A percentile compares a stretch with the other conserved stretches of the same genome.
Conservation (phyloP, 495 filamentous ascomycete genomes). For the Opeltia flavorubescens region DNA sequence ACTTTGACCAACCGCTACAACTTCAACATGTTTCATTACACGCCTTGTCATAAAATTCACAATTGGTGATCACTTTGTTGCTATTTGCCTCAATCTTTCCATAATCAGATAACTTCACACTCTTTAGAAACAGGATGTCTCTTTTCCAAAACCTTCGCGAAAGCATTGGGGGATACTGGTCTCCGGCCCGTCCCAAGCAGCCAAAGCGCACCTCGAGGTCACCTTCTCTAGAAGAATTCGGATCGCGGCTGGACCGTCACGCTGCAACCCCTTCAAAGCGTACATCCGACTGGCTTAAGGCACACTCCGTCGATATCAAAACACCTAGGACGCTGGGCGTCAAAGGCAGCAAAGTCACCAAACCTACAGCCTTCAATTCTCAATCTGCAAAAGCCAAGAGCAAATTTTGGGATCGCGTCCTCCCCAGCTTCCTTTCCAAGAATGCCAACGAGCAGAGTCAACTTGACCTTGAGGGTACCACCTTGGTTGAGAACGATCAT, state of each 20-base stretch:
- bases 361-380: background rate
- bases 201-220: background rate
- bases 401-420: slow-evolving; percentile 5
- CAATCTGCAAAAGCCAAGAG: slow-evolving; percentile 4
- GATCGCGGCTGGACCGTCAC: slow-evolving; percentile 5
- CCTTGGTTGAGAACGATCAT: slow-evolving; percentile 3
- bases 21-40: background rate
- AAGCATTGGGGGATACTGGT: background rate
- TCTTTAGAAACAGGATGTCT: background rate
- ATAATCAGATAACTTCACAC: background rate
- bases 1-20: background rate
- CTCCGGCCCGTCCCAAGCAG: background rate
- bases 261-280: slow-evolving; percentile 6
- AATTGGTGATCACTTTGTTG: background rate
- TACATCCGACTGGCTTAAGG: slow-evolving; percentile 7
- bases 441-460: background rate
- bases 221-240: background rate
- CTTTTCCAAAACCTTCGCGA: background rate
- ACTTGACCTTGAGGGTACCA: slow-evolving; percentile 5
- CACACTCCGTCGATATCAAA: background rate
- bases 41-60: background rate
- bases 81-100: background rate
- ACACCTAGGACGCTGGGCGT: background rate
- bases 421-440: slow-evolving; percentile 1
- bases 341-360: slow-evolving; percentile 7